Conservation (phyloP, 495 filamentous ascomycete genomes). For the Bryoglossum gracile region DNA sequence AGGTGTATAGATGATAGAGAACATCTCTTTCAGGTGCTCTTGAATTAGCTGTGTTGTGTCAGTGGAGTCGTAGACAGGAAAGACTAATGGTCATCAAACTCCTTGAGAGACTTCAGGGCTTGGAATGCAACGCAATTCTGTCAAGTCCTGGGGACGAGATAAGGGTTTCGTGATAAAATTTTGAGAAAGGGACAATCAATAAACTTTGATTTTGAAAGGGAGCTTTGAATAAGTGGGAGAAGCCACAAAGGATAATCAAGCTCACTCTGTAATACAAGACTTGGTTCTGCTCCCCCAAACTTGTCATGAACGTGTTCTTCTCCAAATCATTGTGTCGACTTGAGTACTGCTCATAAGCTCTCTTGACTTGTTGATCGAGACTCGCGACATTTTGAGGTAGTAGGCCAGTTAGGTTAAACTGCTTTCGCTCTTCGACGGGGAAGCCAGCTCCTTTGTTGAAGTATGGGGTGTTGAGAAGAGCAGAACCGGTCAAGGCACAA, state of each 20-base stretch:
- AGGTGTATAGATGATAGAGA: conserved; percentile 81
- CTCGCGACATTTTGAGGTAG: conserved; percentile 68
- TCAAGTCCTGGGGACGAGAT: too few relatives aligned
- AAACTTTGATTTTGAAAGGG: too few relatives aligned
- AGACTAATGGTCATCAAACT: not conserved
- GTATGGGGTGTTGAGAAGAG: conserved; percentile 58
- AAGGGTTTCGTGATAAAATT: too few relatives aligned
- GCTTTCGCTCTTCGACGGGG: conserved; percentile 54
- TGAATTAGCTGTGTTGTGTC: conserved; percentile 44
- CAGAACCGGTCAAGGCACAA: conserved; percentile 51
- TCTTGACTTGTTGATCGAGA: conserved; percentile 68
- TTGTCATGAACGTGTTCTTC: conserved; percentile 78
- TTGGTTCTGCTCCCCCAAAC: conserved; percentile 75
- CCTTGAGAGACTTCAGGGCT: not conserved
- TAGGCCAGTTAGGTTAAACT: conserved; percentile 64
- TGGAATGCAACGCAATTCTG: not conserved
- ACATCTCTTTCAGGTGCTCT: conserved; percentile 75
- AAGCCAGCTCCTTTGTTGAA: conserved; percentile 86
- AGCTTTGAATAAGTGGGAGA: not conserved
- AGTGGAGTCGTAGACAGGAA: not conserved
- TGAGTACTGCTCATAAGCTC: conserved; percentile 76
- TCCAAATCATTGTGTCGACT: conserved; percentile 52
- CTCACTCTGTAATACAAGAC: conserved; percentile 65
- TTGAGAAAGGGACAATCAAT: not conserved
- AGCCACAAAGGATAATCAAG: not conserved